phyloP scores from a whole-genome alignment of 352 stramenopile species.

The Peronospora tabacina region DNA sequence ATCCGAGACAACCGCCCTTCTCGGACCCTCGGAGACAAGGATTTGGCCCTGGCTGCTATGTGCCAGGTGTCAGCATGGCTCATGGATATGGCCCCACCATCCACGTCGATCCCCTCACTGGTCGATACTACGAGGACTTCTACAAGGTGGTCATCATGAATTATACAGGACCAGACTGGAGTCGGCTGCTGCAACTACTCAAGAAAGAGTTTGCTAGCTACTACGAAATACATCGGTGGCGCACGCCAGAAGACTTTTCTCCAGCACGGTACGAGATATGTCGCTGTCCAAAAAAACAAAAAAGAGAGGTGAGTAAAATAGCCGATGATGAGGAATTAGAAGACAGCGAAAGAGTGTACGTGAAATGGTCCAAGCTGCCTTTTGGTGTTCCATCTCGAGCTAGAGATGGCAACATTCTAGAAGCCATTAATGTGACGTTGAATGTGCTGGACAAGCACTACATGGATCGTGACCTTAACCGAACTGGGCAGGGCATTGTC shows the following conservation, averaged over 20 bases:
- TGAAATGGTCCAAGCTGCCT: conserved; percentile 56
- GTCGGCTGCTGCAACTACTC: conserved; percentile 83
- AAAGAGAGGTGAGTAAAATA: background rate
- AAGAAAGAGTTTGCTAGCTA: conserved; percentile 94
- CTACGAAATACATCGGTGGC: conserved; percentile 66
- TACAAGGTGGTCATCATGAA: conserved; percentile 81
- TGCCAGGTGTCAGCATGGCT: conserved; percentile 25
- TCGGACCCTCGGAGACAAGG: conserved; percentile 40
- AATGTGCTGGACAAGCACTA: conserved; percentile 98
- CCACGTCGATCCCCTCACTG: conserved; percentile 45
- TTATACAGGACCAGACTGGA: conserved; percentile 89
- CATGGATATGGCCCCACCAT: conserved; percentile 49
- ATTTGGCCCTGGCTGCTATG: conserved; percentile 30
- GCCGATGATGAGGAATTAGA: conserved; percentile 2
- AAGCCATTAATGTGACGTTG: conserved; percentile 97
- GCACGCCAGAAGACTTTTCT: conserved; percentile 41
- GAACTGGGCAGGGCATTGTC: conserved; percentile 94
- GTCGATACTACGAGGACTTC: conserved; percentile 67
- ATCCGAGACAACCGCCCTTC: conserved; percentile 38
- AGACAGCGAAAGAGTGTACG: conserved; percentile 22
- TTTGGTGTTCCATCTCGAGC: conserved; percentile 85
- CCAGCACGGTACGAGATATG: conserved; percentile 52
- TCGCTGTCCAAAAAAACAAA: conserved; percentile 17
- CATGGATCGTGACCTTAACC: conserved; percentile 94
- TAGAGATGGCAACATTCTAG: conserved; percentile 94